phyloP scores from a whole-genome alignment of 164 flowering plant species.

The Nymphaea colorata region DNA sequence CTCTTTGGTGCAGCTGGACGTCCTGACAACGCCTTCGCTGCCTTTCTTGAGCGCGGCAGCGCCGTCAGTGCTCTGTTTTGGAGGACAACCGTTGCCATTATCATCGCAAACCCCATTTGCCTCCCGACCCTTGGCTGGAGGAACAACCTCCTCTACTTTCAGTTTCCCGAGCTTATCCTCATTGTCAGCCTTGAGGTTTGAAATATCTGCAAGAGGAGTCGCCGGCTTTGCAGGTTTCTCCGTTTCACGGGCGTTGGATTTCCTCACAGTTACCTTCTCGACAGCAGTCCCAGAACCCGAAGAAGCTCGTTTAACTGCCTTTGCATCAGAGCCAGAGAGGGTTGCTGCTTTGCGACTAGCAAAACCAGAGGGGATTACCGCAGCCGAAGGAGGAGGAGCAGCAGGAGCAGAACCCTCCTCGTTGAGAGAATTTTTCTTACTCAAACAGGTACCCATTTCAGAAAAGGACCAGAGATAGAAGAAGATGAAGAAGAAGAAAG shows the following conservation, averaged over 20 bases:
- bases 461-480: neutral
- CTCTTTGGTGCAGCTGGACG: constrained; percentile 84
- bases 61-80: constrained; percentile 1
- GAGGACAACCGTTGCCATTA: neutral
- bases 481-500: too few species aligned
- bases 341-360: too few species aligned
- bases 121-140: neutral
- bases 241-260: neutral
- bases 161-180: neutral
- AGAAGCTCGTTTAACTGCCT: neutral
- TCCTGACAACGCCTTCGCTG: constrained; percentile 28
- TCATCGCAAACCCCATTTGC: neutral
- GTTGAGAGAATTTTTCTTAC: neutral
- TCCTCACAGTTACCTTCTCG: neutral
- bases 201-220: neutral
- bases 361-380: too few species aligned
- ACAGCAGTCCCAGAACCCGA: neutral
- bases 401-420: neutral
- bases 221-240: neutral
- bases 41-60: neutral
- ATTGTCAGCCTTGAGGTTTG: neutral
- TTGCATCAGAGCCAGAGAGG: neutral
- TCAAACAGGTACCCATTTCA: neutral
- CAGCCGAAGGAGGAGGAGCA: too few species aligned
- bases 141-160: neutral